A percentile compares a stretch with the other conserved stretches of the same genome.
These are phyloP conservation scores for Trichoderma brevicompactum DNA, from an alignment of 2,329 filamentous ascomycete species.

Conservation along the genomic window DNA sequence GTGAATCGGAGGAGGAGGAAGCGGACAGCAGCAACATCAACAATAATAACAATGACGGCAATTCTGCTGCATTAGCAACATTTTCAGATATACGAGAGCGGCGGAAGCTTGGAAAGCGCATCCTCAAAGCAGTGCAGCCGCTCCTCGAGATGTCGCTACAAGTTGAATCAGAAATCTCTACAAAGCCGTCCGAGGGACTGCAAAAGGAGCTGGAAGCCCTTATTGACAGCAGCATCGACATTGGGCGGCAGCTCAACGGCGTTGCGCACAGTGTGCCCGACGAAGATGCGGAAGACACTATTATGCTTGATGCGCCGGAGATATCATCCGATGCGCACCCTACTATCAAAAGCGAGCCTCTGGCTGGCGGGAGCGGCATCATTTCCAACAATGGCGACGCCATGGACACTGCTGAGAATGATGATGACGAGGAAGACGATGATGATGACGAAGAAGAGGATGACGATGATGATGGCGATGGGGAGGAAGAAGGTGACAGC, in stretches of 20 bases:
- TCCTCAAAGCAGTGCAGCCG: conserved; percentile 81
- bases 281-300: conserved; percentile 51
- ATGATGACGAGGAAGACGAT: conserved; percentile 46
- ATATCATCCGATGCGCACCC: conserved; percentile 54
- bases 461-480: conserved; percentile 46
- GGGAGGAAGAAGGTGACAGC: conserved; percentile 45
- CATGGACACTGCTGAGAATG: conserved; percentile 44
- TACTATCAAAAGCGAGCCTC: conserved; percentile 37
- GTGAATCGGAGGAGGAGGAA: conserved; percentile 41
- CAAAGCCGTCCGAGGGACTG: conserved; percentile 70
- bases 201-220: conserved; percentile 75
- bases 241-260: conserved; percentile 48
- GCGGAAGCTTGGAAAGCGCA: conserved; percentile 84
- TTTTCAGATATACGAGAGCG: conserved; percentile 76
- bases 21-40: conserved; percentile 45
- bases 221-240: conserved; percentile 69
- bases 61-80: conserved; percentile 55
- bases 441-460: conserved; percentile 51
- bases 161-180: conserved; percentile 80
- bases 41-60: conserved; percentile 50
- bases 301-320: conserved; percentile 56
- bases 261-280: conserved; percentile 45
- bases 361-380: not conserved
- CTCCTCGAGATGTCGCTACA: conserved; percentile 74
- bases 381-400: conserved; percentile 40